Conservation (phyloP, 306 rosid genomes). For the Elaeagnus macrophylla region DNA sequence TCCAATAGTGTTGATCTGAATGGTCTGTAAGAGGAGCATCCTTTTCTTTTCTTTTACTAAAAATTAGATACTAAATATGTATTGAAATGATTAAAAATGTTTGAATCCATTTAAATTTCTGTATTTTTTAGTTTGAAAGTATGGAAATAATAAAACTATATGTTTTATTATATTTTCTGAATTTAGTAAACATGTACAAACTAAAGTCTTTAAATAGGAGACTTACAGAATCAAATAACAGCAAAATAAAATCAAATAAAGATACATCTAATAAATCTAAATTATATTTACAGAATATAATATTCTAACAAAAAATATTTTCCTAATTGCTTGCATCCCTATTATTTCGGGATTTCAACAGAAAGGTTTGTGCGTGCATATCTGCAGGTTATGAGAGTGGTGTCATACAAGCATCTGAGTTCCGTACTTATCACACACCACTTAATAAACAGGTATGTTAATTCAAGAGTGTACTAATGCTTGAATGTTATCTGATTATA, state of each 20-base stretch:
- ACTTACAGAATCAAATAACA: no score
- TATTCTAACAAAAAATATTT: no score
- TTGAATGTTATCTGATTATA: slow-evolving; percentile 12
- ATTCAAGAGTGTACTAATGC: slow-evolving; percentile 12
- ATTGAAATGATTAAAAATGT: neutral
- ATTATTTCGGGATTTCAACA: no score
- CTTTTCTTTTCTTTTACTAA: neutral
- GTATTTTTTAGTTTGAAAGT: neutral
- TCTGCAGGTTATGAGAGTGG: slow-evolving; percentile 66
- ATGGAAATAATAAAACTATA: neutral
- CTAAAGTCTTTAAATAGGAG: no score
- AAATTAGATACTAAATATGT: neutral
- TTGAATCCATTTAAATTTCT: no score
- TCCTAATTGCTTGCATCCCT: no score
- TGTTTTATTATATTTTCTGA: neutral
- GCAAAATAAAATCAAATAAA: no score
- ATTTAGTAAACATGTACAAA: no score
- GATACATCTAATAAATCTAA: no score
- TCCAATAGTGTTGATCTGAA: slow-evolving; percentile 86
- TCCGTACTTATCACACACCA: slow-evolving; percentile 96
- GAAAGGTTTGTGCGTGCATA: neutral
- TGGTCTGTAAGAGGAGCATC: slow-evolving; percentile 37
- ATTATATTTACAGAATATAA: no score
- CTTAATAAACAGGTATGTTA: slow-evolving; percentile 67
- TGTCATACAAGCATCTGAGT: slow-evolving; percentile 79